phyloP scores from a whole-genome alignment of 164 flowering plant genomes.

The Magnolia kwangsiensis region DNA sequence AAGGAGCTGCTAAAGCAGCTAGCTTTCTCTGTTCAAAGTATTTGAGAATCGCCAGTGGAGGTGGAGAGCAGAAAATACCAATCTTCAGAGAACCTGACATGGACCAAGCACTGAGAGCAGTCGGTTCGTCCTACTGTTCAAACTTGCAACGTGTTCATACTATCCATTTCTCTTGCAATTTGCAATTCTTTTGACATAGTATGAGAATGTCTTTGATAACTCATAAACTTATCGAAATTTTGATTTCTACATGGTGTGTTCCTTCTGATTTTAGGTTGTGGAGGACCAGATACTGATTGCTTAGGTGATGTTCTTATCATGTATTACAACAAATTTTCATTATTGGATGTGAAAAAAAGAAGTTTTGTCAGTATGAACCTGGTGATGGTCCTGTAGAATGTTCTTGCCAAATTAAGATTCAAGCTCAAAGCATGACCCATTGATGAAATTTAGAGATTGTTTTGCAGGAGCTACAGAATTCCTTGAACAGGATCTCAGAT shows the following conservation, averaged over 20 bases:
- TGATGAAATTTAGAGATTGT: too few species aligned
- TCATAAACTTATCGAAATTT: not conserved
- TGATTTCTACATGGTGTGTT: not conserved
- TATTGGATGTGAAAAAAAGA: too few species aligned
- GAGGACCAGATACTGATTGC: slow-evolving; percentile 72
- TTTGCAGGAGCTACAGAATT: too few species aligned
- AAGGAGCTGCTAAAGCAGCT: slow-evolving; percentile 82
- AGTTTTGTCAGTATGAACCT: too few species aligned
- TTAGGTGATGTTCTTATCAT: too few species aligned
- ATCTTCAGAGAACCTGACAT: slow-evolving; percentile 57
- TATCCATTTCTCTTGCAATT: not conserved
- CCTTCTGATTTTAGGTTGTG: slow-evolving; percentile 42
- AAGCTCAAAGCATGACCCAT: too few species aligned
- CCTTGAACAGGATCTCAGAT: too few species aligned
- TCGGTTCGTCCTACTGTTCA: slow-evolving; percentile 45
- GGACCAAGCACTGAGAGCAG: slow-evolving; percentile 52
- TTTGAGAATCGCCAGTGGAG: slow-evolving; percentile 21
- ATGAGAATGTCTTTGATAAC: not conserved
- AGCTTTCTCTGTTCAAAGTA: slow-evolving; percentile 51
- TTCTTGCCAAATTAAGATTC: too few species aligned
- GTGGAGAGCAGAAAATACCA: slow-evolving; percentile 24
- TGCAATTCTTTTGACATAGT: not conserved
- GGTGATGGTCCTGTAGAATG: too few species aligned
- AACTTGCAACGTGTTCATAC: not conserved
- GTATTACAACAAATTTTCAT: too few species aligned